These are phyloP conservation scores for Albifimbria verrucaria DNA, from an alignment of 2,329 filamentous ascomycete species.

Conservation along the genomic window DNA sequence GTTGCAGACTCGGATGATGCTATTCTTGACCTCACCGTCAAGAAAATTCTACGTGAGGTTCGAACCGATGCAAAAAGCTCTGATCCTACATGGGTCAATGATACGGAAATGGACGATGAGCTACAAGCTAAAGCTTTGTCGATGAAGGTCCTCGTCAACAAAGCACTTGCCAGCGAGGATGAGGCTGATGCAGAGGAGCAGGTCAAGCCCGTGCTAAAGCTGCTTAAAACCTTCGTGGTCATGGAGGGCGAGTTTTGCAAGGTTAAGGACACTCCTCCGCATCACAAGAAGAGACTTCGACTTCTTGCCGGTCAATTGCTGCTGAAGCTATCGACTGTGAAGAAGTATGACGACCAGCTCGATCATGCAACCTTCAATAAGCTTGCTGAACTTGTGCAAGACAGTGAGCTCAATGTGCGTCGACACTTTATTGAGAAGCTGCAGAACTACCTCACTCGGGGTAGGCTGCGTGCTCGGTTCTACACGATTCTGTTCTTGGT, in stretches of 20 bases:
- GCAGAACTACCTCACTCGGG: constrained; percentile 82
- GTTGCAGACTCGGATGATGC: constrained; percentile 70
- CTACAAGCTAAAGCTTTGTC: constrained; percentile 80
- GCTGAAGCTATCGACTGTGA: constrained; percentile 78
- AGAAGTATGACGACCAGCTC: constrained; percentile 73
- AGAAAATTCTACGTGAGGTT: constrained; percentile 69
- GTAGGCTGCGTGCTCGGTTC: constrained; percentile 70
- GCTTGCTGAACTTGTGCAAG: constrained; percentile 78
- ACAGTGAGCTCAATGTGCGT: constrained; percentile 70
- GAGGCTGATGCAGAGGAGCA: constrained; percentile 52
- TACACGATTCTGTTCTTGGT: constrained; percentile 87
- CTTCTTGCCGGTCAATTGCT: constrained; percentile 76
- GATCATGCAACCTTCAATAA: constrained; percentile 73
- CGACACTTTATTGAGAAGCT: constrained; percentile 77
- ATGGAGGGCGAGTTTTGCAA: constrained; percentile 79
- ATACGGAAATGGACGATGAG: constrained; percentile 71
- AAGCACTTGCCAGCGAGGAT: constrained; percentile 62
- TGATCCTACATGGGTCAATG: constrained; percentile 64
- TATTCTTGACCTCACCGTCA: constrained; percentile 75
- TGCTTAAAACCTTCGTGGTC: constrained; percentile 73
- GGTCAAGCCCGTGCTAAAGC: constrained; percentile 68
- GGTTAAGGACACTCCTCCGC: constrained; percentile 67
- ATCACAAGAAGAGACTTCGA: constrained; percentile 78
- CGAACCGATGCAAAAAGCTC: constrained; percentile 57
- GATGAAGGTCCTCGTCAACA: constrained; percentile 82